phyloP scores from a whole-genome alignment of 2,329 filamentous ascomycete genomes.

The Beauveria scarabaeidicola region DNA sequence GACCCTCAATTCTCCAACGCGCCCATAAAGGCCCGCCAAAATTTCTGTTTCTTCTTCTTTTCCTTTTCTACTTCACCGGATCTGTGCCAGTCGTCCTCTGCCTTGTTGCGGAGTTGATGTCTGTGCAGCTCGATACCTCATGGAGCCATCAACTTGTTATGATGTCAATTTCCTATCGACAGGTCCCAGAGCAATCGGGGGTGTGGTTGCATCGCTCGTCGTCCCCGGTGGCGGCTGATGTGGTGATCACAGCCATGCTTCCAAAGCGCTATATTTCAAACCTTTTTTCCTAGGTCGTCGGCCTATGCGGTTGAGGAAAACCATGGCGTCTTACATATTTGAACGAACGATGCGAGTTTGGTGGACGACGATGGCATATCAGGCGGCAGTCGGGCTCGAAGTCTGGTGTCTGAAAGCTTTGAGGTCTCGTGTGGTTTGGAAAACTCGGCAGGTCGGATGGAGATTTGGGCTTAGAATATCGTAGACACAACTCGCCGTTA shows the following conservation, averaged over 20 bases:
- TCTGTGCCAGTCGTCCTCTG: slow-evolving; percentile 81
- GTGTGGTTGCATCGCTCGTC: slow-evolving; percentile 59
- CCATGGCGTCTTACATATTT: slow-evolving; percentile 48
- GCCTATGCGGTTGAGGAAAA: slow-evolving; percentile 85
- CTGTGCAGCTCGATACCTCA: slow-evolving; percentile 78
- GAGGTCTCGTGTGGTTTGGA: too few relatives aligned
- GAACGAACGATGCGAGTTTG: neutral
- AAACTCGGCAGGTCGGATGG: too few relatives aligned
- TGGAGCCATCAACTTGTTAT: slow-evolving; percentile 68
- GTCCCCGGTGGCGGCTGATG: slow-evolving; percentile 50
- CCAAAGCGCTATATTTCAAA: slow-evolving; percentile 77
- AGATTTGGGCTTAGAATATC: too few relatives aligned
- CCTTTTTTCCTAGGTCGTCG: slow-evolving; percentile 86
- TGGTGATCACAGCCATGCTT: slow-evolving; percentile 42
- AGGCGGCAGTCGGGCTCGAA: too few relatives aligned
- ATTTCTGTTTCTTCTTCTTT: slow-evolving; percentile 27
- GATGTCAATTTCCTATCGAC: slow-evolving; percentile 92
- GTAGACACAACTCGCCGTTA: too few relatives aligned
- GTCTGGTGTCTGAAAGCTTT: neutral
- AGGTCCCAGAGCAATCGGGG: slow-evolving; percentile 75
- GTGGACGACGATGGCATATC: too few relatives aligned
- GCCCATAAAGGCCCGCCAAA: slow-evolving; percentile 20
- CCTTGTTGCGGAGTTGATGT: slow-evolving; percentile 58
- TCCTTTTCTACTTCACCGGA: slow-evolving; percentile 47
- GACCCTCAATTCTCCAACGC: neutral